Base-by-base conservation (phyloP, 164 flowering plant genomes). In the Berberis vulgaris region DNA sequence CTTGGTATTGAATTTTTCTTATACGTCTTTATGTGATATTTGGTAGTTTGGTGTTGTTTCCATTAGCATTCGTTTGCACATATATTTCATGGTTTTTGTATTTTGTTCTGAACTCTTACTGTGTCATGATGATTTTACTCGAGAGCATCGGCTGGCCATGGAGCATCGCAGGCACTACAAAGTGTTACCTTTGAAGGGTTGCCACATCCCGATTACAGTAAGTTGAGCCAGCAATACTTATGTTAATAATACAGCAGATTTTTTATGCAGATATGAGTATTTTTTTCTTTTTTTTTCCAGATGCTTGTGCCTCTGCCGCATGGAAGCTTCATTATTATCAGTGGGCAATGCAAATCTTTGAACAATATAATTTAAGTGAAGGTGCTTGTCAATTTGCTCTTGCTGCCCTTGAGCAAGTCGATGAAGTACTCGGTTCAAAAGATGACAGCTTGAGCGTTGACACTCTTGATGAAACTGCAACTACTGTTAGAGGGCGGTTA, bases 361-460 rank as follows among this genome's bases (percentile, higher is more conserved):
- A 94, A 81, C 95, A 85, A 67, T 85, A 91, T 73, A 77, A 77
- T 77, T 45, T 87, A 72, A 86, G 86, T 77, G 89, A 83, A 73
- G 97, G 85, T 70, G 96, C 99, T 70, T 82, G 82, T 66, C 91
- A 89, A 68, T 94, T 91, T 84, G 93, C 97, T 63, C 86, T 86
- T 79, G 96, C 96, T 62, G 95, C 99, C 55, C 92, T 94, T 62
- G 97, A 94, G 77, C 93, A 88, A 78, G 96, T 91, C 61, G 99
- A 91, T 77, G 96, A 87, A 80, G 89, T 87, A 73, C 57, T 79
- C 66, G 67, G 52, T 58, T 58, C 68, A 43, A 66, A 61, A 54
- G 74, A 72, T 68, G 74, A 66, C 49, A n/a, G 46, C 43, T 0
- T 42, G 60, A 69, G 59, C 1, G 67, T 41, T 61, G 79, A 74